phyloP scores from a whole-genome alignment of 1,284 basidiomycete species.

The Spongiforma sp. region DNA sequence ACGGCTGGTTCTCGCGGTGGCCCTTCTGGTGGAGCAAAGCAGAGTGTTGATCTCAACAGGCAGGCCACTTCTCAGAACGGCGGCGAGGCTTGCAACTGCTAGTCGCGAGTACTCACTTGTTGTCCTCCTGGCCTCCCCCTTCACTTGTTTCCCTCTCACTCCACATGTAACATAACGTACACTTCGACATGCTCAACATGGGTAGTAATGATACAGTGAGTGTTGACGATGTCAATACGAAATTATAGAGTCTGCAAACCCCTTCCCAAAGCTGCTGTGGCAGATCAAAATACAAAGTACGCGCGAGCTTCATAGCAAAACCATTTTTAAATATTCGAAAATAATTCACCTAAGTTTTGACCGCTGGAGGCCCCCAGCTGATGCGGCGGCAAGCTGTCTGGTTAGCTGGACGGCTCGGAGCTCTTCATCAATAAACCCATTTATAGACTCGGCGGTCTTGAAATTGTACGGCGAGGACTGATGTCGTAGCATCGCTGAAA shows the following conservation, averaged over 20 bases:
- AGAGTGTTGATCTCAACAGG: conserved; percentile 79
- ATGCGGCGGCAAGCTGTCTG: too few relatives aligned
- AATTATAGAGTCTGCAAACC: conserved; percentile 1
- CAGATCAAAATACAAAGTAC: background rate
- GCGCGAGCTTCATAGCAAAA: background rate
- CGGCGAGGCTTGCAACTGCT: conserved; percentile 79
- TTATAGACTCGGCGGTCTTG: conserved; percentile 50
- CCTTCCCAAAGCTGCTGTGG: background rate
- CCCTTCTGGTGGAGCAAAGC: conserved; percentile 45
- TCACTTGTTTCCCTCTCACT: conserved; percentile 18
- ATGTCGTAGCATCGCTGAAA: conserved; percentile 61
- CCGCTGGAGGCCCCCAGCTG: too few relatives aligned
- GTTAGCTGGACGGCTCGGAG: conserved; percentile 49
- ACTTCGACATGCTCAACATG: conserved; percentile 35
- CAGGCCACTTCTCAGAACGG: conserved; percentile 53
- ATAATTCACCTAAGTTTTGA: too few relatives aligned
- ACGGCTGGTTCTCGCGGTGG: conserved; percentile 53
- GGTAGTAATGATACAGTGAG: conserved; percentile 27
- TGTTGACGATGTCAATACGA: conserved; percentile 15
- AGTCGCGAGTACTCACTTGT: conserved; percentile 26
- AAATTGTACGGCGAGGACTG: conserved; percentile 60
- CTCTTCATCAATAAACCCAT: conserved; percentile 52
- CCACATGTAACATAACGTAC: conserved; percentile 38
- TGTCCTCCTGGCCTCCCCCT: conserved; percentile 8
- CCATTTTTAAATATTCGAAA: background rate